phyloP scores from a whole-genome alignment of 257 asterid genomes.

The Gynochthodes officinalis region DNA sequence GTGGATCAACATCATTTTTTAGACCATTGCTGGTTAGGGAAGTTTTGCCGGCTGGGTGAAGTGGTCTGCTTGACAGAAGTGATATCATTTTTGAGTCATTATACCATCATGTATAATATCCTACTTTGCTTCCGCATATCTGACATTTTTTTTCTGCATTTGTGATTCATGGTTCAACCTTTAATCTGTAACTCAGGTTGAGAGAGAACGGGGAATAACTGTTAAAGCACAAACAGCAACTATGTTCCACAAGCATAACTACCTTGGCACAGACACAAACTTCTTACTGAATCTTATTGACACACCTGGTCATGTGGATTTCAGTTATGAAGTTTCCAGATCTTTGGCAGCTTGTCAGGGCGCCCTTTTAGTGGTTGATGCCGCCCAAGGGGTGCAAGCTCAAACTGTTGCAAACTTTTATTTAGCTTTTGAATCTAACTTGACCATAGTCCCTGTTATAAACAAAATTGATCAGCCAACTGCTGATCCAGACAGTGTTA shows the following conservation, averaged over 20 bases:
- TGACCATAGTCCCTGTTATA: slow-evolving; percentile 73
- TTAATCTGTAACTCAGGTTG: slow-evolving; percentile 60
- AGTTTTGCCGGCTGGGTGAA: background rate
- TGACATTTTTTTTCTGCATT: background rate
- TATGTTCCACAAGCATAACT: slow-evolving; percentile 81
- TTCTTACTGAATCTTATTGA: slow-evolving; percentile 80
- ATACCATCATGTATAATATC: background rate
- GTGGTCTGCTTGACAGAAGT: background rate
- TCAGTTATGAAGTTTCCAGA: slow-evolving; percentile 93
- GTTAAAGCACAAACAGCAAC: slow-evolving; percentile 99
- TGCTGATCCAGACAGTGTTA: slow-evolving; percentile 92
- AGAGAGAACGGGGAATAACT: slow-evolving; percentile 95
- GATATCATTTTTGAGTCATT: background rate
- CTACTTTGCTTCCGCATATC: background rate
- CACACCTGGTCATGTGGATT: slow-evolving; percentile 99
- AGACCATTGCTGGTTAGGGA: background rate
- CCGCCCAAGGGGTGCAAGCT: slow-evolving; percentile 99
- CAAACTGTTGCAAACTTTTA: slow-evolving; percentile 97
- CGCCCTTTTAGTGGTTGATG: slow-evolving; percentile 93
- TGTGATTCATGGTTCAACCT: background rate
- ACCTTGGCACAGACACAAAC: slow-evolving; percentile 48
- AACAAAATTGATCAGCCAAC: slow-evolving; percentile 98
- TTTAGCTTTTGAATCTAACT: slow-evolving; percentile 91
- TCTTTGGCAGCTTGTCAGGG: slow-evolving; percentile 99
- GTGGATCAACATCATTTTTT: too few species aligned